Percentiles rank a stretch among this genome's conserved stretches.
Conservation (phyloP, 768 basidiomycete genomes). For the Macrolepiota dolichaula region DNA sequence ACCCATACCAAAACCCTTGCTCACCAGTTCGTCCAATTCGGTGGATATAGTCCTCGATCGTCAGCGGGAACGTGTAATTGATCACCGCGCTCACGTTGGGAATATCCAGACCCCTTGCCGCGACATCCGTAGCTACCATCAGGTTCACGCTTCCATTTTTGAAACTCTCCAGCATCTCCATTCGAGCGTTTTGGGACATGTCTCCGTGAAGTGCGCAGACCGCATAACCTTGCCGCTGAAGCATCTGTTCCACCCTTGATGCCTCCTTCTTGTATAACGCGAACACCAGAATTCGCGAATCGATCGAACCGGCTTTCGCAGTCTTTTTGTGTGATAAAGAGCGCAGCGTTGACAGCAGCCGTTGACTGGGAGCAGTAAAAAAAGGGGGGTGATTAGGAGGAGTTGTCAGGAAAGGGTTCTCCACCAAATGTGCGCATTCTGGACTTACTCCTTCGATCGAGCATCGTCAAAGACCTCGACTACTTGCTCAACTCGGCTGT, state of each 20-base stretch:
- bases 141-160: constrained; percentile 74
- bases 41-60: constrained; percentile 91
- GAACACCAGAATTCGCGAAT: constrained; percentile 83
- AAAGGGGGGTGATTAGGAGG: background rate
- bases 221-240: constrained; percentile 68
- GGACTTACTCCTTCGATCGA: constrained; percentile 79
- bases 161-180: constrained; percentile 86
- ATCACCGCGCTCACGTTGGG: constrained; percentile 92
- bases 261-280: constrained; percentile 98
- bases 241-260: constrained; percentile 79
- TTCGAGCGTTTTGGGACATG: constrained; percentile 79
- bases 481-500: constrained; percentile 87
- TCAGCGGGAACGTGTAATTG: constrained; percentile 97
- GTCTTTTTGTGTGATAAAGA: constrained; percentile 59
- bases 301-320: constrained; percentile 43
- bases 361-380: constrained; percentile 38
- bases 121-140: constrained; percentile 96
- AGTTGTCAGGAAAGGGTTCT: background rate
- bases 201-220: constrained; percentile 90
- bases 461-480: constrained; percentile 91
- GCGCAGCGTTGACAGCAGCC: constrained; percentile 55
- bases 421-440: background rate
- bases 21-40: constrained; percentile 86
- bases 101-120: constrained; percentile 95
- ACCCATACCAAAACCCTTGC: constrained; percentile 15